A percentile compares a stretch with the other conserved stretches of the same genome.
Conservation (phyloP, 768 basidiomycete genomes). For the Phylloporus sp. region DNA sequence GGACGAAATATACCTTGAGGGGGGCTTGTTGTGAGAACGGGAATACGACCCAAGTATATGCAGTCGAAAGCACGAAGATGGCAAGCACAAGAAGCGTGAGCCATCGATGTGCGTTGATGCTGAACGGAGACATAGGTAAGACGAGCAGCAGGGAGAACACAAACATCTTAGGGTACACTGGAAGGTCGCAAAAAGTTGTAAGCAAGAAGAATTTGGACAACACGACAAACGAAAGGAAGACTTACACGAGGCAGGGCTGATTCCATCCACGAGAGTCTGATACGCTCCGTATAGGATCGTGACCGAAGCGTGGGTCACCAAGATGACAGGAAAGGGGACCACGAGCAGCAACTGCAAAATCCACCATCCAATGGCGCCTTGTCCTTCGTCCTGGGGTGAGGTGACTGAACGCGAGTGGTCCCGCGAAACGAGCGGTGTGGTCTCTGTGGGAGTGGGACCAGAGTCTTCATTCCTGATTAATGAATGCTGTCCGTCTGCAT, state of each 20-base stretch:
- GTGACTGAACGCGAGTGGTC: constrained; percentile 15
- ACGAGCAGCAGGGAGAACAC: constrained; percentile 46
- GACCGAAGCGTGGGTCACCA: constrained; percentile 48
- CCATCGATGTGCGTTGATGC: constrained; percentile 43
- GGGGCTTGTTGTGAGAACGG: constrained; percentile 62
- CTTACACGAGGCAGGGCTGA: constrained; percentile 44
- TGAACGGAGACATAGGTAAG: constrained; percentile 62
- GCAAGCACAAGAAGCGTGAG: constrained; percentile 35
- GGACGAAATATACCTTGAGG: constrained; percentile 68
- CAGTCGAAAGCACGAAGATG: constrained; percentile 40
- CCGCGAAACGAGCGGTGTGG: constrained; percentile 49
- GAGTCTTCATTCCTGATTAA: constrained; percentile 30
- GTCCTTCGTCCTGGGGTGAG: constrained; percentile 5
- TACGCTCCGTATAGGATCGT: constrained; percentile 42
- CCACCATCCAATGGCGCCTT: constrained; percentile 45
- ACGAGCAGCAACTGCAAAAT: constrained; percentile 51
- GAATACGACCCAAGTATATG: constrained; percentile 43
- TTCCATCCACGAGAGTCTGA: constrained; percentile 64
- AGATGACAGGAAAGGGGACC: constrained; percentile 48
- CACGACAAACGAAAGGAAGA: constrained; percentile 4
- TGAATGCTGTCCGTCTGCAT: constrained; percentile 10
- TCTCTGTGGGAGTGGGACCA: constrained; percentile 51
- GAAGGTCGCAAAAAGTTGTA: neutral
- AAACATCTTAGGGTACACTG: constrained; percentile 49
- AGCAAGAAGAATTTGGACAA: neutral